These are phyloP conservation scores for Termitomyces sp. DNA, from an alignment of 768 basidiomycete species.

Conservation along the genomic window DNA sequence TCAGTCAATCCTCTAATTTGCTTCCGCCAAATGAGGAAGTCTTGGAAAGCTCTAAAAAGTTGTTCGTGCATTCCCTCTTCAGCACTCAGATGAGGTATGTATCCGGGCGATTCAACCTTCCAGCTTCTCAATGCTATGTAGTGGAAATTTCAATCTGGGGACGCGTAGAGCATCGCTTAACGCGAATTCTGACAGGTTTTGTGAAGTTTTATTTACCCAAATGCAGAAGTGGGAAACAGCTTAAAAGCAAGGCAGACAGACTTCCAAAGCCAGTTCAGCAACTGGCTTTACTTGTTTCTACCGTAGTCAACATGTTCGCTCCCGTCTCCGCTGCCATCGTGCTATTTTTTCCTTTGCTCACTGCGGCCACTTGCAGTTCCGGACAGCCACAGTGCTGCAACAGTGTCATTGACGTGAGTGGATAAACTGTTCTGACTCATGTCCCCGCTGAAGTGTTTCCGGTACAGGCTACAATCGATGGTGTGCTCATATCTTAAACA, in stretches of 20 bases:
- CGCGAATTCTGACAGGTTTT: not conserved
- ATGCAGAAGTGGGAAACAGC: not conserved
- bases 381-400: constrained; percentile 1
- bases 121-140: not conserved
- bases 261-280: not conserved
- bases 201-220: not conserved
- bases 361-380: not conserved
- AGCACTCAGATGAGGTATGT: not conserved
- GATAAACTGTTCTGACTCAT: not conserved
- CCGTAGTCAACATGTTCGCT: constrained; percentile 2
- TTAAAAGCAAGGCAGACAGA: not conserved
- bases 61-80: not conserved
- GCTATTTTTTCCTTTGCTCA: constrained; percentile 2
- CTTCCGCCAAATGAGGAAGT: not conserved
- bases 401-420: not conserved
- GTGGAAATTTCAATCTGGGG: not conserved
- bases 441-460: not conserved
- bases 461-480: not conserved
- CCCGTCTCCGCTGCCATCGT: constrained; percentile 3
- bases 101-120: not conserved
- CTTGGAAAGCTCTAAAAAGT: not conserved
- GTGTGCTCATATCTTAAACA: not conserved
- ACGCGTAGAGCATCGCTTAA: too few relatives aligned
- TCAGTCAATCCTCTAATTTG: not conserved
- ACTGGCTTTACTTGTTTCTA: not conserved